Percentiles rank a stretch among this genome's conserved stretches.
These are phyloP conservation scores for Hypholoma sublateritium DNA, from an alignment of 768 basidiomycete species.

Conservation along the genomic window DNA sequence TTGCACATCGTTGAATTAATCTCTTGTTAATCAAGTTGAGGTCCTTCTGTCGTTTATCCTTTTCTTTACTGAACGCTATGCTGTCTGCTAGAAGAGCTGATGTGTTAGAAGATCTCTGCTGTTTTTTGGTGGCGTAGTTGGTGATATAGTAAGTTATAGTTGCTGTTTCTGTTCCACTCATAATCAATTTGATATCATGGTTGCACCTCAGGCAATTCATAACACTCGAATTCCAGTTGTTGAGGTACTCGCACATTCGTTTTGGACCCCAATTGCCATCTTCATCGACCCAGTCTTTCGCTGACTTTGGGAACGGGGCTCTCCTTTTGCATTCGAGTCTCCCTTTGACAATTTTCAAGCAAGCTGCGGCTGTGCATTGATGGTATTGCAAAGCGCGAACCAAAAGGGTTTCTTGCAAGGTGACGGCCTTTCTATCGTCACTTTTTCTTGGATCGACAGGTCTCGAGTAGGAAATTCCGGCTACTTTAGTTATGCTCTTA, in stretches of 20 bases:
- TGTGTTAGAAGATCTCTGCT: conserved; percentile 29
- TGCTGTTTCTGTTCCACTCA: conserved; percentile 30
- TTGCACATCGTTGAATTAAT: conserved; percentile 32
- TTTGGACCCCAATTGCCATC: conserved; percentile 29
- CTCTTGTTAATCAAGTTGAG: conserved; percentile 21
- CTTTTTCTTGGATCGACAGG: conserved; percentile 29
- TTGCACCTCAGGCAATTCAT: conserved; percentile 27
- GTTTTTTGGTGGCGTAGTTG: conserved; percentile 40
- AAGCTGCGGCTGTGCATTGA: conserved; percentile 23
- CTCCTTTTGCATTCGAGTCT: conserved; percentile 30
- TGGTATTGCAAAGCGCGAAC: conserved; percentile 33
- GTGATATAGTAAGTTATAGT: conserved; percentile 37
- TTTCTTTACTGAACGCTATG: conserved; percentile 23
- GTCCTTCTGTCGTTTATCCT: conserved; percentile 8
- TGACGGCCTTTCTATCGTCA: background rate
- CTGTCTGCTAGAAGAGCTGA: conserved; percentile 36
- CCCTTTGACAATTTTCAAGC: conserved; percentile 18
- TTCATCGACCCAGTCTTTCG: conserved; percentile 22
- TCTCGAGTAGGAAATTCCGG: conserved; percentile 29
- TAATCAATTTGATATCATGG: conserved; percentile 38
- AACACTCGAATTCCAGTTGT: conserved; percentile 27
- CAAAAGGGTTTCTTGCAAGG: conserved; percentile 17
- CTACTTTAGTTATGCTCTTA: conserved; percentile 11
- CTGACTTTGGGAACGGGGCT: conserved; percentile 26
- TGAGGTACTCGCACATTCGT: conserved; percentile 19